Evolutionary conservation across 2,329 filamentous ascomycete species (phyloP), one percentile per base, ranked within the genome.

Genomic region (Myriangium duriaei): DNA sequence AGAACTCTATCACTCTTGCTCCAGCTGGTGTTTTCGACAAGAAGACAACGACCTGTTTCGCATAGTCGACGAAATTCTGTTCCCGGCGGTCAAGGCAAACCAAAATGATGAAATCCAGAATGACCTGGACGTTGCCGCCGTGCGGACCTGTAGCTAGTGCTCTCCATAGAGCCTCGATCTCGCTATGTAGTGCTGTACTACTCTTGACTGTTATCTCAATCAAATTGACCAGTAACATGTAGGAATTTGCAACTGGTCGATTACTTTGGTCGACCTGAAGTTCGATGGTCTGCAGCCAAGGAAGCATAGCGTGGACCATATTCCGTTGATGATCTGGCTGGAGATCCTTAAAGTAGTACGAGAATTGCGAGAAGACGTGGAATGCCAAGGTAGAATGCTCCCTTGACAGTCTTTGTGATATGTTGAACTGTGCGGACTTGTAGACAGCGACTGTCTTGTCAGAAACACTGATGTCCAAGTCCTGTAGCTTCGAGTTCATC

Each of bases 401-500:
- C 51, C 83, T 84, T 1, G 87, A 82, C 28, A 98, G 71, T 13
- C 87, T 73, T 51, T 88, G 86, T 0, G 91, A 96, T 14, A 93
- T 92, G 54, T 96, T 88, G 47, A 95, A 96, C 54, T 98, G 91
- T 0, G 92, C 91, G 31, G 92, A 69, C 61, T 98, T 98, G 62
- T 96, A 98, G 2, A 98, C 88, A 0, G 88, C 87, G 47, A 93
- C 93, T 0, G 92, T 98, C 61, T 95, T 96, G 61, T 98, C 92
- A 0, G 88, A 92, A 41, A 98, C 91, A 56, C 87, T 95, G 51
- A 98, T 96, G 52, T 98, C 91, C 42, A 95, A 92, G 56, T 98
- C 91, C 54, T 94, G 85, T 5, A 98, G 76, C 53, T 92, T 92
- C 1, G 88, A 94, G 46, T 76, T 91, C 47, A 82, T 81, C 46